Evolutionary conservation across 2,329 filamentous ascomycete genomes (phyloP).

Genomic region (Onygenales sp.): DNA sequence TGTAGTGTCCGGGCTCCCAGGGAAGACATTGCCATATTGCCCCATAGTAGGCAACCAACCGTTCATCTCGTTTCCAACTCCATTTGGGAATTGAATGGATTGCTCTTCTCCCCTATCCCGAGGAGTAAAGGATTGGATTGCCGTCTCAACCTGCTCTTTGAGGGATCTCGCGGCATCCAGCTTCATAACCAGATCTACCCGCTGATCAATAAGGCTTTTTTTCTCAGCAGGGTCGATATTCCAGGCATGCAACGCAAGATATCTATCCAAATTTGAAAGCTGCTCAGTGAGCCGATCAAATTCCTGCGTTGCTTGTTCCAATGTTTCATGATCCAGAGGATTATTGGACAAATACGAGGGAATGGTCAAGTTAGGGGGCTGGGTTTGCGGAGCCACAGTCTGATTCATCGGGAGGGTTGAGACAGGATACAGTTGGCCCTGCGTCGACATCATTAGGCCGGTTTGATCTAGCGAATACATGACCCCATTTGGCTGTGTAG

Average conservation of each 20-base stretch:
- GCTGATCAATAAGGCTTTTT: slow-evolving; percentile 25
- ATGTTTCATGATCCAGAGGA: slow-evolving; percentile 12
- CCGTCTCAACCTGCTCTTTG: slow-evolving; percentile 25
- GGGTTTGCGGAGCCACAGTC: background rate
- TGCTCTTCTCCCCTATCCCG: background rate
- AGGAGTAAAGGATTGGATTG: slow-evolving; percentile 11
- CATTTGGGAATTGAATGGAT: background rate
- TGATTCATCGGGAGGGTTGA: background rate
- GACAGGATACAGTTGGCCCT: slow-evolving; percentile 7
- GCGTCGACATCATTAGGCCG: slow-evolving; percentile 8
- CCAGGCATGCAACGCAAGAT: slow-evolving; percentile 30
- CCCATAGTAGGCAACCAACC: background rate
- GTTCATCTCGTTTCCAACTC: background rate
- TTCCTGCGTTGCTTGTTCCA: slow-evolving; percentile 22
- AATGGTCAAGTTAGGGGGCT: background rate
- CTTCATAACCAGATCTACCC: slow-evolving; percentile 27
- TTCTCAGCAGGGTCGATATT: slow-evolving; percentile 26
- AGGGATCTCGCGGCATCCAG: slow-evolving; percentile 26
- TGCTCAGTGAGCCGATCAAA: slow-evolving; percentile 22
- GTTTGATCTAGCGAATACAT: background rate
- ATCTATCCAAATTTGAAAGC: slow-evolving; percentile 27
- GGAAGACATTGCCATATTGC: background rate
- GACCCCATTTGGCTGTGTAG: too few relatives aligned
- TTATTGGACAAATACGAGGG: slow-evolving; percentile 8
- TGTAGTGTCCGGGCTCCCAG: background rate